phyloP scores from a whole-genome alignment of 108 stramenopile genomes.

The Aurantiochytrium sp. region DNA sequence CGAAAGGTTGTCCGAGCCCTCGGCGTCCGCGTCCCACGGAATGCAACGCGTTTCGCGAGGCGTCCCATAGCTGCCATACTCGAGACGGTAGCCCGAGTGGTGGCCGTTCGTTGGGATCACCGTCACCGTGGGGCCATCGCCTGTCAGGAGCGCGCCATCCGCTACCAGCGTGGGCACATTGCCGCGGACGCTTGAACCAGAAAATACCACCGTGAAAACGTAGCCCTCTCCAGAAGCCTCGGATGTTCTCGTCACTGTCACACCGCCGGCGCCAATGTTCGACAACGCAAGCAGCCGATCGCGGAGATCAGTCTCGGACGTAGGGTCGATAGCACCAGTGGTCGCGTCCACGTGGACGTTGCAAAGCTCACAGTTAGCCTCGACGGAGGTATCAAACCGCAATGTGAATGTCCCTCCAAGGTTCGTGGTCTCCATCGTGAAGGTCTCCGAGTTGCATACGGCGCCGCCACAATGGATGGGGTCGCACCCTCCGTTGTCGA shows the following conservation, averaged over 20 bases:
- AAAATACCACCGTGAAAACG: slow-evolving; percentile 62
- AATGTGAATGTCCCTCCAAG: slow-evolving; percentile 61
- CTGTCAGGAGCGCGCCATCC: not conserved
- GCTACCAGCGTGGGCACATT: slow-evolving; percentile 54
- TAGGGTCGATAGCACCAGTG: slow-evolving; percentile 13
- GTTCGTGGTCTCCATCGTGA: slow-evolving; percentile 46
- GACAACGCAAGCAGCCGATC: slow-evolving; percentile 31
- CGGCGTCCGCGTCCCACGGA: slow-evolving; percentile 23
- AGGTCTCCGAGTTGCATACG: not conserved
- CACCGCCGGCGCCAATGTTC: slow-evolving; percentile 22
- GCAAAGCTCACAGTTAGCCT: slow-evolving; percentile 18
- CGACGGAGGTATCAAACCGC: slow-evolving; percentile 57
- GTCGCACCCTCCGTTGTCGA: not conserved
- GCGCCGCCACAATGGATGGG: not conserved
- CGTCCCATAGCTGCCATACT: not conserved
- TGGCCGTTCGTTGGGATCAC: not conserved
- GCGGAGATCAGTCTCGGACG: not conserved
- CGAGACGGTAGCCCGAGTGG: not conserved
- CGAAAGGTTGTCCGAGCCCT: not conserved
- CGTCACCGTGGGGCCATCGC: not conserved
- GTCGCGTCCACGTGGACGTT: not conserved
- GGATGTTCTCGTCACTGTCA: slow-evolving; percentile 33
- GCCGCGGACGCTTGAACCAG: slow-evolving; percentile 59
- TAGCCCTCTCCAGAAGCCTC: not conserved
- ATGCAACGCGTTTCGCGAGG: not conserved